Conservation (phyloP, 2,329 filamentous ascomycete genomes). For the Stachybotrys chlorohalonatus region DNA sequence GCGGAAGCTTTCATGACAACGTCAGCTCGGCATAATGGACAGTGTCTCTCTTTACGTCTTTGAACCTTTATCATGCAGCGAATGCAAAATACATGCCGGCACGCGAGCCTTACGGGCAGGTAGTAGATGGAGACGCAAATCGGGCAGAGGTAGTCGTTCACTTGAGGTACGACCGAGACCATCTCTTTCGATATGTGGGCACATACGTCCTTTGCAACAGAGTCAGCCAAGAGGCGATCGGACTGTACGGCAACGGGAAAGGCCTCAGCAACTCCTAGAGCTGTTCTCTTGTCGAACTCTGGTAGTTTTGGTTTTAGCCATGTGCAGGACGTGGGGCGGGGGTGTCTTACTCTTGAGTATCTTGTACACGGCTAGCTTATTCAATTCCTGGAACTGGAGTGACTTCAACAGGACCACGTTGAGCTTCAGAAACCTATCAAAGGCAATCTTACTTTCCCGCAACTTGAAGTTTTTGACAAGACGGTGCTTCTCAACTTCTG, state of each 20-base stretch:
- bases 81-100: constrained; percentile 74
- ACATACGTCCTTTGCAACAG: constrained; percentile 67
- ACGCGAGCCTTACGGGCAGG: constrained; percentile 68
- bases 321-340: background rate
- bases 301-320: background rate
- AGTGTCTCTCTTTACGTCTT: constrained; percentile 55
- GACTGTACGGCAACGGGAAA: constrained; percentile 53
- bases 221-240: constrained; percentile 52
- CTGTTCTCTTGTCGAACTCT: constrained; percentile 84
- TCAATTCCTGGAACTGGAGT: constrained; percentile 77
- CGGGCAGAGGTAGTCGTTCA: constrained; percentile 79
- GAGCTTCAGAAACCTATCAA: constrained; percentile 60
- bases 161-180: constrained; percentile 63
- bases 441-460: constrained; percentile 53
- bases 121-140: constrained; percentile 74
- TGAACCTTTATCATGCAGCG: constrained; percentile 76
- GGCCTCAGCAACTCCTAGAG: constrained; percentile 55
- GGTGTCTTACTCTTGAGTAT: constrained; percentile 64
- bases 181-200: constrained; percentile 65
- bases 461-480: constrained; percentile 56
- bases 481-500: constrained; percentile 51
- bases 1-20: constrained; percentile 63
- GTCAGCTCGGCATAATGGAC: constrained; percentile 66
- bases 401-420: constrained; percentile 72
- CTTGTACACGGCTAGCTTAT: constrained; percentile 67